phyloP scores from a whole-genome alignment of 164 flowering plant genomes.

The Magnolia changhungtana region DNA sequence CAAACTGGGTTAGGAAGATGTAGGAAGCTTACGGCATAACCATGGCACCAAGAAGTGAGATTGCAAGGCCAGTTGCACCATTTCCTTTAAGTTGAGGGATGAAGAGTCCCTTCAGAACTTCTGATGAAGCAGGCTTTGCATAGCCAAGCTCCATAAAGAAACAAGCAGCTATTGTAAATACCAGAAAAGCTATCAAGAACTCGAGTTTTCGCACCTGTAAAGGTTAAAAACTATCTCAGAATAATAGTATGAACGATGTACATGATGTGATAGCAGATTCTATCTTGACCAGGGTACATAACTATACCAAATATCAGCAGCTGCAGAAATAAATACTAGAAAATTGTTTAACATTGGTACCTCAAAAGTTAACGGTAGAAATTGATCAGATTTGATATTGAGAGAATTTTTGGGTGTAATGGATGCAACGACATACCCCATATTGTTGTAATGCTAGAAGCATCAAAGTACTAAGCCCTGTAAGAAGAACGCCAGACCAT shows the following conservation, averaged over 20 bases:
- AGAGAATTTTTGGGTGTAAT: not conserved
- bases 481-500: conserved; percentile 88
- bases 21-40: conserved; percentile 80
- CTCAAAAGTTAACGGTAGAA: not conserved
- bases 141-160: conserved; percentile 78
- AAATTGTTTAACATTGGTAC: not conserved
- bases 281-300: not conserved
- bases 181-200: conserved; percentile 78
- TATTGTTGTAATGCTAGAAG: conserved; percentile 89
- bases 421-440: conserved; percentile 52
- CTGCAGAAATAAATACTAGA: not conserved
- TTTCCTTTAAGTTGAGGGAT: conserved; percentile 82
- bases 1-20: not conserved
- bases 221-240: not conserved
- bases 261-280: not conserved
- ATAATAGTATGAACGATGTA: not conserved
- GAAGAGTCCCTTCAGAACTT: conserved; percentile 79
- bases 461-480: conserved; percentile 81
- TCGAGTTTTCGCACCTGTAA: conserved; percentile 90
- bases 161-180: conserved; percentile 80
- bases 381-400: not conserved
- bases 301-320: not conserved
- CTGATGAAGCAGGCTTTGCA: conserved; percentile 68
- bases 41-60: conserved; percentile 93
- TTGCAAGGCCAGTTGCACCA: conserved; percentile 84